Percentiles rank a stretch among this genome's conserved stretches.
Evolutionary conservation across 1,284 basidiomycete genomes (phyloP).

Genomic region (Vanrija humicola): DNA sequence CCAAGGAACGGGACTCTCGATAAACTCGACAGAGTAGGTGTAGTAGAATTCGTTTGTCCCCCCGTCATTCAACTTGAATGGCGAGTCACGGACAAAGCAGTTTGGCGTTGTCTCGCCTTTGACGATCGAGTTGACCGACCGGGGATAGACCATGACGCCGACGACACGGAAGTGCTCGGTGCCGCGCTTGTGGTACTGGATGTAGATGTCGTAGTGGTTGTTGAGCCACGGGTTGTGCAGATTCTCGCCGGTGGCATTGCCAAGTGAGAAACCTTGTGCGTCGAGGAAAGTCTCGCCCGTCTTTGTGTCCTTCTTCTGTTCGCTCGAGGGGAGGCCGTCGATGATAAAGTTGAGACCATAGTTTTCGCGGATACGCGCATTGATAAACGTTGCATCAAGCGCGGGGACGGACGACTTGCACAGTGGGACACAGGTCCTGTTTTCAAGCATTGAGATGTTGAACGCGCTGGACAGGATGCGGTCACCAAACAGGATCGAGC

Average conservation of each 20-base stretch:
- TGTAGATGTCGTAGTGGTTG: slow-evolving; percentile 67
- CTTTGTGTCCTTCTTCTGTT: slow-evolving; percentile 76
- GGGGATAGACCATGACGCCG: slow-evolving; percentile 86
- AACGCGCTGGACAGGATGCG: slow-evolving; percentile 89
- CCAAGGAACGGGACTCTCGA: slow-evolving; percentile 82
- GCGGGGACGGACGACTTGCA: slow-evolving; percentile 64
- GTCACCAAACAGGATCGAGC: slow-evolving; percentile 93
- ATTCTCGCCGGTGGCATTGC: slow-evolving; percentile 3
- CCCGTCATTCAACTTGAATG: slow-evolving; percentile 57
- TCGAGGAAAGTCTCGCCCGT: slow-evolving; percentile 82
- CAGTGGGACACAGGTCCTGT: slow-evolving; percentile 67
- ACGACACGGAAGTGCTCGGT: slow-evolving; percentile 73
- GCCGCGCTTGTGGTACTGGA: slow-evolving; percentile 74
- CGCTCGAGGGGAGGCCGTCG: slow-evolving; percentile 88
- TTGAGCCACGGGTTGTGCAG: slow-evolving; percentile 62
- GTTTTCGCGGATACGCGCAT: slow-evolving; percentile 83
- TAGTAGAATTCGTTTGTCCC: slow-evolving; percentile 69
- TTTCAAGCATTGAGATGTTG: slow-evolving; percentile 52
- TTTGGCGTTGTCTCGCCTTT: slow-evolving; percentile 28
- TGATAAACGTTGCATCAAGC: slow-evolving; percentile 81
- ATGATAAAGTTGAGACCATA: slow-evolving; percentile 94
- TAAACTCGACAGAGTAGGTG: slow-evolving; percentile 86
- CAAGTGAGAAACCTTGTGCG: slow-evolving; percentile 57
- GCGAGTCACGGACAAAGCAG: slow-evolving; percentile 25
- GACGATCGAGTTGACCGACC: slow-evolving; percentile 48